Percentiles rank a stretch among this genome's conserved stretches.
phyloP scores from a whole-genome alignment of 73 alveolate genomes.

The Paramecium sonneborni region DNA sequence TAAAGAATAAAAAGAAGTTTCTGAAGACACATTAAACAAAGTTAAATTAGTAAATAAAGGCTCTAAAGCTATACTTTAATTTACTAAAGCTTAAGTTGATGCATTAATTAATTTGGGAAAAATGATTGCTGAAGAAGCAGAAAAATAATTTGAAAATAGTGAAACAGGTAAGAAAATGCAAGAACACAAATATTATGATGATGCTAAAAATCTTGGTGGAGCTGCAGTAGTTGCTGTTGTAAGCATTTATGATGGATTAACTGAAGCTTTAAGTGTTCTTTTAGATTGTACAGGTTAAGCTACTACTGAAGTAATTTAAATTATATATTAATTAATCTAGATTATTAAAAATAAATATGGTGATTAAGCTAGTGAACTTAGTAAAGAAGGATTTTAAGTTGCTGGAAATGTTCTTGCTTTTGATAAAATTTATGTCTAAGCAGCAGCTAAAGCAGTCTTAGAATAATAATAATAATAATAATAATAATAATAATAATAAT shows the following conservation, averaged over 20 bases:
- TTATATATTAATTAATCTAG: background rate
- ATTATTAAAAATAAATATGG: constrained; percentile 42
- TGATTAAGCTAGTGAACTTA: constrained; percentile 44
- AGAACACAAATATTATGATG: constrained; percentile 34
- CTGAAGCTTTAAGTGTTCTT: constrained; percentile 8
- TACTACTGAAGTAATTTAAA: constrained; percentile 28
- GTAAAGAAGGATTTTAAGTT: constrained; percentile 39
- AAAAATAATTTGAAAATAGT: constrained; percentile 5
- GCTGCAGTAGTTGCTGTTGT: constrained; percentile 43
- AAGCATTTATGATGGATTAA: constrained; percentile 45
- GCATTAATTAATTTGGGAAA: constrained; percentile 34
- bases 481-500: constrained; percentile 1
- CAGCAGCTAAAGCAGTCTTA: constrained; percentile 43
- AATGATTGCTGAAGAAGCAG: constrained; percentile 35
- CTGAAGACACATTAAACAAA: background rate
- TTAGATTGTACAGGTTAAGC: background rate
- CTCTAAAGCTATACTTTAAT: background rate
- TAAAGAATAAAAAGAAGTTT: constrained; percentile 1
- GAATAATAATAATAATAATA: background rate
- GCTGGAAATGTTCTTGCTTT: constrained; percentile 29
- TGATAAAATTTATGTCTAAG: background rate
- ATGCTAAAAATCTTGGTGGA: constrained; percentile 1
- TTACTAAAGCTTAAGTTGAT: constrained; percentile 42
- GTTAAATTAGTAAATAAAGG: constrained; percentile 6
- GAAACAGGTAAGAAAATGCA: constrained; percentile 41